A percentile compares a stretch with the other conserved stretches of the same genome.
Evolutionary conservation across 2,329 filamentous ascomycete species (phyloP).

Genomic region (Fusarium sp.): DNA sequence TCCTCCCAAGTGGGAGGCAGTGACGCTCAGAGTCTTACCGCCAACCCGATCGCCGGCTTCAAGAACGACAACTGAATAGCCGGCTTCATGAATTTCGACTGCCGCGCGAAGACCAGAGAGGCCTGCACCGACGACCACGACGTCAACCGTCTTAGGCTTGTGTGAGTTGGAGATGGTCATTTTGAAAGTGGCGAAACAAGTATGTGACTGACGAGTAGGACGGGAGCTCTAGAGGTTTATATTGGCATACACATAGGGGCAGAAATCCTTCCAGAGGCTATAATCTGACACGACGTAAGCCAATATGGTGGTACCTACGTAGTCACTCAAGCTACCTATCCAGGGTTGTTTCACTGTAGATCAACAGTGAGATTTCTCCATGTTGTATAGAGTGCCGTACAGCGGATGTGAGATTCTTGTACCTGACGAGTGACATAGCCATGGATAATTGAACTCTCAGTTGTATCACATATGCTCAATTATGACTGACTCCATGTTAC

Average conservation of each 20-base stretch:
- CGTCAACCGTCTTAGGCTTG: conserved; percentile 18
- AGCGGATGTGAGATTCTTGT: not conserved
- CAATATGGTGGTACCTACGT: not conserved
- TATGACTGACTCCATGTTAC: not conserved
- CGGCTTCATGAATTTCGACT: conserved; percentile 50
- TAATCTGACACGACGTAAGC: conserved; percentile 24
- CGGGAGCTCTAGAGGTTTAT: not conserved
- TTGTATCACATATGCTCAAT: not conserved
- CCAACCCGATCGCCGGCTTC: conserved; percentile 64
- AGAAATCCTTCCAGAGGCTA: conserved; percentile 10
- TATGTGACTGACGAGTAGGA: not conserved
- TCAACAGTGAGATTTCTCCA: conserved; percentile 12
- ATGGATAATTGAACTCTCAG: not conserved
- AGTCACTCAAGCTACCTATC: not conserved
- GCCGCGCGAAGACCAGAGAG: conserved; percentile 55
- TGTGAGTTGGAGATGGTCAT: conserved; percentile 15
- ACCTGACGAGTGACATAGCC: not conserved
- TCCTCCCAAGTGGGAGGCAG: conserved; percentile 9
- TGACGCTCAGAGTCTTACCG: conserved; percentile 56
- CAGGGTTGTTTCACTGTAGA: not conserved
- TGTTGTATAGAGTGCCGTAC: not conserved
- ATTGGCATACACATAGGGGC: not conserved
- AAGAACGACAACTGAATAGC: conserved; percentile 57
- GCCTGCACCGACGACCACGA: conserved; percentile 47
- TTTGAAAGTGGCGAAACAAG: not conserved